Base-by-base conservation (phyloP, 2,329 filamentous ascomycete species). In the Paracamarosporium sp. region DNA sequence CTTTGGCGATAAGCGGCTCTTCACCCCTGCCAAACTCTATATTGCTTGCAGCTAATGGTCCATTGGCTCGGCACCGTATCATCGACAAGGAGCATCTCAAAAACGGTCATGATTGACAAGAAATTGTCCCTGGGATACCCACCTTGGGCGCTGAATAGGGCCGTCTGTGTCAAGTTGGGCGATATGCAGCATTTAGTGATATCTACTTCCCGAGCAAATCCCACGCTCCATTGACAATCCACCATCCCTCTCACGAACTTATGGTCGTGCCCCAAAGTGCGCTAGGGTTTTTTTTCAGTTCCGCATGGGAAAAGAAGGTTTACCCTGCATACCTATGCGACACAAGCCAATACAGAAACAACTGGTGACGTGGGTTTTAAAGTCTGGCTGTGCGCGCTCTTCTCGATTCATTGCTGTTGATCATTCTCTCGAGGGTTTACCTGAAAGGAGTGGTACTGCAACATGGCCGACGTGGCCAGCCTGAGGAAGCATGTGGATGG, bases 401-500 rank as follows among this genome's bases (percentile, higher is more conserved):
- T 30, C 24, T 17, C n/a, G n/a, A n/a, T 46, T 15, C 5, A 12
- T 31, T 24, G 24, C 6, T 11, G 6, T 31, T 9, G 5, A n/a
- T 36, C 28, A 12, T 30, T 30, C 15, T 36, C 35, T 22, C 8
- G n/a, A 30, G 24, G 13, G 35, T 22, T 40, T 20, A 17, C 15
- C 33, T 3, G 13, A 15, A 33, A 30, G 20, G 33, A 27, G 22
- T 28, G 47, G 13, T 24, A 40, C 25, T 27, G 55, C 27, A 30
- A 40, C 31, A 65, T 60, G 52, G 53, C 54, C 28, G 54, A 57
- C 38, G 48, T 47, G 25, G 30, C 40, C 8, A 44, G 31, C 35
- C 28, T 62, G 45, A 45, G 27, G 27, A 51, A 40, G 41, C 38
- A 55, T 47, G 46, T 44, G 2, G 35, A 55, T 28, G n/a, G n/a